A percentile compares a stretch with the other conserved stretches of the same genome.
phyloP scores from a whole-genome alignment of 1,139 yeast species.

The Yamadazyma triangularis region DNA sequence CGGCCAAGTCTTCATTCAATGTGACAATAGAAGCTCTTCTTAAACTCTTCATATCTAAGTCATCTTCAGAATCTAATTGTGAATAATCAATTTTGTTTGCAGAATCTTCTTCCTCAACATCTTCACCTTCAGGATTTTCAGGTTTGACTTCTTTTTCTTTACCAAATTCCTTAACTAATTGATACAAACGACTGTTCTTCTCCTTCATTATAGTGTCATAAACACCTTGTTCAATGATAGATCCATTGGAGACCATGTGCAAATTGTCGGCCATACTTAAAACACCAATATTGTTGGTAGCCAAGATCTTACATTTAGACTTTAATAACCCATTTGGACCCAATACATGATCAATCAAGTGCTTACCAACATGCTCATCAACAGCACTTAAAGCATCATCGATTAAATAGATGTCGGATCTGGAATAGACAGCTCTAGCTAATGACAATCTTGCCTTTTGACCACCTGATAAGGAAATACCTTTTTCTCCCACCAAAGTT shows the following conservation, averaged over 20 bases:
- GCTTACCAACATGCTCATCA: conserved; percentile 91
- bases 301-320: conserved; percentile 72
- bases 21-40: conserved; percentile 72
- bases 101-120: conserved; percentile 3
- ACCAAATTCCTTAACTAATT: conserved; percentile 74
- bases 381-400: conserved; percentile 86
- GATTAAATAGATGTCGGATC: conserved; percentile 85
- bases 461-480: conserved; percentile 94
- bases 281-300: conserved; percentile 87
- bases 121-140: conserved; percentile 9
- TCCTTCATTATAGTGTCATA: conserved; percentile 54
- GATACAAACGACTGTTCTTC: conserved; percentile 52
- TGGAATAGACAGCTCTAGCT: conserved; percentile 92
- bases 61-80: conserved; percentile 30
- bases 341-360: conserved; percentile 47
- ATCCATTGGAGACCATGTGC: conserved; percentile 71
- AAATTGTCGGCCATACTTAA: conserved; percentile 73
- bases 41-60: conserved; percentile 41
- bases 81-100: conserved; percentile 15
- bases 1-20: conserved; percentile 33
- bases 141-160: conserved; percentile 31
- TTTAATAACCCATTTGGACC: conserved; percentile 79
- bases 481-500: conserved; percentile 95
- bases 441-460: conserved; percentile 91
- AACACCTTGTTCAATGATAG: conserved; percentile 73